Conservation (phyloP, 768 basidiomycete species). For the Tephrocybe sp. region DNA sequence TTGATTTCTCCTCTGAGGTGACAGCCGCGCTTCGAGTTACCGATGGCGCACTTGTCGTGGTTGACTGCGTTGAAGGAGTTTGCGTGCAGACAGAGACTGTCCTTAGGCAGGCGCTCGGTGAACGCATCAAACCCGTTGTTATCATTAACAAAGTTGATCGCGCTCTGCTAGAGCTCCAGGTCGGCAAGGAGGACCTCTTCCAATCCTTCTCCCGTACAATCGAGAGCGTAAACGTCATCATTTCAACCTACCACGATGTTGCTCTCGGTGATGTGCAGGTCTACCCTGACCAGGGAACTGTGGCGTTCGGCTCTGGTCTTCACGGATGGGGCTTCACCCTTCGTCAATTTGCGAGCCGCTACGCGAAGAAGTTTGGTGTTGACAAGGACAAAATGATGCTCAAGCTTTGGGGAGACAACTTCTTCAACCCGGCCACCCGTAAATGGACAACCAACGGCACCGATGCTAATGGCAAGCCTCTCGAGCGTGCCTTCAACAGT, state of each 20-base stretch:
- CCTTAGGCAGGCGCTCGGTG: conserved; percentile 91
- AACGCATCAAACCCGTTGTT: conserved; percentile 99
- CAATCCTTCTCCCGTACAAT: conserved; percentile 98
- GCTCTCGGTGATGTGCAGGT: conserved; percentile 98
- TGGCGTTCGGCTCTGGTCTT: conserved; percentile 98
- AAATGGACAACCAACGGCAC: conserved; percentile 88
- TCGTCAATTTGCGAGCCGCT: conserved; percentile 91
- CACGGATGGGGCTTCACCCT: conserved; percentile 99
- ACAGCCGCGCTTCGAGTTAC: conserved; percentile 99
- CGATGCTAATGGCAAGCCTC: conserved; percentile 81
- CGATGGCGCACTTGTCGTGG: conserved; percentile 98
- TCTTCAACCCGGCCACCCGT: conserved; percentile 93
- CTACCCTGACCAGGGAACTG: conserved; percentile 96
- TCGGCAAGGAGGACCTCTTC: conserved; percentile 94
- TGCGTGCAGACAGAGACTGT: conserved; percentile 99
- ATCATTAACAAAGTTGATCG: conserved; percentile 99
- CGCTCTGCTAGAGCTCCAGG: conserved; percentile 96
- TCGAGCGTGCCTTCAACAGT: conserved; percentile 97
- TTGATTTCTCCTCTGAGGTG: conserved; percentile 99
- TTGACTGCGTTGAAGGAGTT: conserved; percentile 99
- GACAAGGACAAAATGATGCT: conserved; percentile 98
- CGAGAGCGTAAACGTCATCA: conserved; percentile 97
- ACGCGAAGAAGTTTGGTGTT: conserved; percentile 98
- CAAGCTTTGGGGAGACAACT: conserved; percentile 99
- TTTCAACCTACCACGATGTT: conserved; percentile 93